A percentile compares a stretch with the other conserved stretches of the same genome.
Evolutionary conservation across 2,329 filamentous ascomycete genomes (phyloP).

Genomic region (Diplodia mutila): DNA sequence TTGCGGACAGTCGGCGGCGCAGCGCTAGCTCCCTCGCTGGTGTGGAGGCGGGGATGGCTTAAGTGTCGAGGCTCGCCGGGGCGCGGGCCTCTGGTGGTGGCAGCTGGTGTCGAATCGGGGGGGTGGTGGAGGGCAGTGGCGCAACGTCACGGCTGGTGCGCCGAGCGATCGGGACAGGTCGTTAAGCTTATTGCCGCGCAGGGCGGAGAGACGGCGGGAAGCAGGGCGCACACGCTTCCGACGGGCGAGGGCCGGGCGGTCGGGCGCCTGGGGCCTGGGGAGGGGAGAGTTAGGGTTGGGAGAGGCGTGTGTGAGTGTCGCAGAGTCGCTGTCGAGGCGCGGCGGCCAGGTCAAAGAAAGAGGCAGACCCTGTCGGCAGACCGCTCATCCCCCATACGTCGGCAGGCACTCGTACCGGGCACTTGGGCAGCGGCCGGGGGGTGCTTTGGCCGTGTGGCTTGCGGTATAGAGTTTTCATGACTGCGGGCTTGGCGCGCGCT

Average conservation of each 20-base stretch:
- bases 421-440: constrained; percentile 11
- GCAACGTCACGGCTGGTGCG: constrained; percentile 1
- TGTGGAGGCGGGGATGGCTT: neutral
- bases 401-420: constrained; percentile 8
- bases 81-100: neutral
- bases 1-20: neutral
- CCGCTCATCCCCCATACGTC: constrained; percentile 19
- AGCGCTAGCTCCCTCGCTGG: neutral
- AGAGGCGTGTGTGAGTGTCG: neutral
- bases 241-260: neutral
- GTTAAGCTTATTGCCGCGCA: constrained; percentile 13
- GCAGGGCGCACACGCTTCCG: neutral
- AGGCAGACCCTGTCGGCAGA: constrained; percentile 6
- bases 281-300: neutral
- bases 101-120: neutral
- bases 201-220: neutral
- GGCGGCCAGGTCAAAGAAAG: constrained; percentile 7
- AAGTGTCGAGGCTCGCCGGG: neutral
- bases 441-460: constrained; percentile 17
- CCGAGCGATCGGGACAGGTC: constrained; percentile 17
- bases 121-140: constrained; percentile 9
- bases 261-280: neutral
- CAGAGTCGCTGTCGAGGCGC: neutral
- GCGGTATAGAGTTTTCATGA: constrained; percentile 18
- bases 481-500: neutral